Evolutionary conservation across 2,329 filamentous ascomycete species (phyloP), one percentile per base, ranked within the genome.

Genomic region (Nemania sp.): DNA sequence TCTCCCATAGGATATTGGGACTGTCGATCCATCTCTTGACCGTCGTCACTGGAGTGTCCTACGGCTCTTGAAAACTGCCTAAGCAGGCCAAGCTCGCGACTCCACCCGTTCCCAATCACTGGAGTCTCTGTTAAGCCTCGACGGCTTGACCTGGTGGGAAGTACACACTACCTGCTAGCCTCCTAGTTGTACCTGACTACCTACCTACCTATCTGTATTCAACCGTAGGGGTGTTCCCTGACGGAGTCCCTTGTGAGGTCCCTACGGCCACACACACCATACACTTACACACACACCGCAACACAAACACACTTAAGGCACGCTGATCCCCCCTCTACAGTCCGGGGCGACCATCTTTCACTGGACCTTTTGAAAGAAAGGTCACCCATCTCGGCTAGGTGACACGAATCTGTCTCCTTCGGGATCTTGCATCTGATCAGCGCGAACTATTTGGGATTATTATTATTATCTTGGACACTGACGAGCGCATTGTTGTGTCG

Each of bases 231-330:
- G 69, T n/a, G n/a, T 75, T 55, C 74, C 76, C 81, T 81, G 77
- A 77, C 75, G 76, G 74, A 76, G 77, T 75, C 71, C 77, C 73
- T 75, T 73, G 77, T 76, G 76, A 78, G 78, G 74, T 76, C 75
- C 76, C 77, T 77, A 76, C 75, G 52, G 52, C 53, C 60, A 66
- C 56, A 66, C 58, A 64, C 41, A 41, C n/a, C 10, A 22, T 27
- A 43, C 54, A 62, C 45, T 24, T 13, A 38, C 53, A 29, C 54
- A 66, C 41, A 67, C 54, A 70, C 67, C 67, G 69, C 68, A 66
- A 70, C 67, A 71, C 73, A 76, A 75, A 77, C 81, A 83, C 84
- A 87, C 85, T 86, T 87, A 87, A 87, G 86, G 83, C 82, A 84
- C 83, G 85, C 85, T 86, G 86, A 87, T 87, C 86, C 85, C 85